phyloP scores from a whole-genome alignment of 1,284 basidiomycete species.

The Jaminaea rosea region DNA sequence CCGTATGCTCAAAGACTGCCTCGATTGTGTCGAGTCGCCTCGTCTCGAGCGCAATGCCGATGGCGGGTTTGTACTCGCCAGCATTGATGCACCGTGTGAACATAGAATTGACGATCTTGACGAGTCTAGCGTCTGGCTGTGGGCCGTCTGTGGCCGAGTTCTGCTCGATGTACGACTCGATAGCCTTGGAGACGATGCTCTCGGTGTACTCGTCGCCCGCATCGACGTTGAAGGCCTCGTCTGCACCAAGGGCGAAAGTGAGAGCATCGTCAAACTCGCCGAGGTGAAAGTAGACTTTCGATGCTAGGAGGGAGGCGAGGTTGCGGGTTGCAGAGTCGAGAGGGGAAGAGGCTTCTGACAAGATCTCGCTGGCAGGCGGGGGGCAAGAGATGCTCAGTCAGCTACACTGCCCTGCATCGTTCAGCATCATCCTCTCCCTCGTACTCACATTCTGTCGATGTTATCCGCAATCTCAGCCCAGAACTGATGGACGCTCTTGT shows the following conservation, averaged over 20 bases:
- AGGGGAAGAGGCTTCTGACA: constrained; percentile 42
- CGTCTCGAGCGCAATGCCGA: constrained; percentile 45
- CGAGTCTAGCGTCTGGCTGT: constrained; percentile 27
- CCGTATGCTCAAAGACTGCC: constrained; percentile 24
- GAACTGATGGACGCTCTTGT: constrained; percentile 40
- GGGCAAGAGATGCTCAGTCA: not conserved
- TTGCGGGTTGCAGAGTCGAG: constrained; percentile 23
- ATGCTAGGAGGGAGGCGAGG: constrained; percentile 44
- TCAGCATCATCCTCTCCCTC: not conserved
- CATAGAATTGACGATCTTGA: constrained; percentile 44
- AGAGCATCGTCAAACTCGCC: constrained; percentile 45
- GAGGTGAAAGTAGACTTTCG: constrained; percentile 46
- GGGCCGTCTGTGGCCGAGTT: constrained; percentile 9
- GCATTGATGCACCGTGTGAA: constrained; percentile 39
- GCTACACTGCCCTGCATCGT: not conserved
- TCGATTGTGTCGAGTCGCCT: constrained; percentile 42
- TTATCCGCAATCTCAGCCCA: constrained; percentile 47
- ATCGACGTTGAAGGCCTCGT: constrained; percentile 40
- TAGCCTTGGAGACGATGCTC: constrained; percentile 46
- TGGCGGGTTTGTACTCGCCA: constrained; percentile 40
- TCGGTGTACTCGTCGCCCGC: constrained; percentile 43
- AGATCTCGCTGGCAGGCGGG: constrained; percentile 22
- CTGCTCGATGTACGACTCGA: constrained; percentile 41
- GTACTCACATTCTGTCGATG: constrained; percentile 30
- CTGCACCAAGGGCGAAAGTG: constrained; percentile 45